phyloP scores from a whole-genome alignment of 2,329 filamentous ascomycete genomes.

The Chrysosporium keratinophilum region DNA sequence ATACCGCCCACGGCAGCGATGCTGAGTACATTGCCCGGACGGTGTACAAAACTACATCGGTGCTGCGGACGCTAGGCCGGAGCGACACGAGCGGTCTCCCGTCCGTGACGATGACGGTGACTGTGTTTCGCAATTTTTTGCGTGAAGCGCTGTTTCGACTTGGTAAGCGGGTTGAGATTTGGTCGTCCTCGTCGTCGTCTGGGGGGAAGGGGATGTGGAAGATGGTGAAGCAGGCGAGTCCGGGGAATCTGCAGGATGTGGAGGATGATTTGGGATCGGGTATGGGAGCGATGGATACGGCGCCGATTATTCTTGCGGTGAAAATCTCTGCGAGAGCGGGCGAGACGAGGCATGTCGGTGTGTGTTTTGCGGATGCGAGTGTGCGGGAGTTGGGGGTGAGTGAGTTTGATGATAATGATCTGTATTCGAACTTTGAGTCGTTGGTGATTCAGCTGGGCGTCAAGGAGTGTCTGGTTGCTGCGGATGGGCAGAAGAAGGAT shows the following conservation, averaged over 20 bases:
- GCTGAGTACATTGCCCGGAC: slow-evolving; percentile 44
- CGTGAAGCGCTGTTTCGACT: slow-evolving; percentile 86
- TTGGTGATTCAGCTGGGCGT: slow-evolving; percentile 92
- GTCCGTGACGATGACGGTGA: slow-evolving; percentile 90
- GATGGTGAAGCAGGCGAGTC: slow-evolving; percentile 79
- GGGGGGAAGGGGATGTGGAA: slow-evolving; percentile 72
- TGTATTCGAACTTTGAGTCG: slow-evolving; percentile 96
- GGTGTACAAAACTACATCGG: slow-evolving; percentile 97
- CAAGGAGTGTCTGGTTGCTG: slow-evolving; percentile 80
- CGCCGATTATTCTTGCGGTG: slow-evolving; percentile 89
- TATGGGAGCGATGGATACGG: slow-evolving; percentile 62
- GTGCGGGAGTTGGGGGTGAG: slow-evolving; percentile 91
- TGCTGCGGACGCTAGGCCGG: slow-evolving; percentile 78
- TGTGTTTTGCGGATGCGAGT: slow-evolving; percentile 95
- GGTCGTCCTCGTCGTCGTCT: slow-evolving; percentile 56
- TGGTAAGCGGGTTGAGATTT: slow-evolving; percentile 85
- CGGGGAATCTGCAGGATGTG: slow-evolving; percentile 91
- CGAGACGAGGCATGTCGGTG: slow-evolving; percentile 77
- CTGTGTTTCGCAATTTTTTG: slow-evolving; percentile 90
- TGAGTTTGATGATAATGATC: slow-evolving; percentile 97
- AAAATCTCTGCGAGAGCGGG: slow-evolving; percentile 81
- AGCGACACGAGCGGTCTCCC: slow-evolving; percentile 74
- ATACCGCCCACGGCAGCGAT: slow-evolving; percentile 53
- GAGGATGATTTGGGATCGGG: slow-evolving; percentile 77
- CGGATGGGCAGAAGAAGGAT: slow-evolving; percentile 71